Evolutionary conservation across 352 stramenopile genomes (phyloP), one percentile per base, ranked within the genome.

Genomic region (Globisporangium parvum): DNA sequence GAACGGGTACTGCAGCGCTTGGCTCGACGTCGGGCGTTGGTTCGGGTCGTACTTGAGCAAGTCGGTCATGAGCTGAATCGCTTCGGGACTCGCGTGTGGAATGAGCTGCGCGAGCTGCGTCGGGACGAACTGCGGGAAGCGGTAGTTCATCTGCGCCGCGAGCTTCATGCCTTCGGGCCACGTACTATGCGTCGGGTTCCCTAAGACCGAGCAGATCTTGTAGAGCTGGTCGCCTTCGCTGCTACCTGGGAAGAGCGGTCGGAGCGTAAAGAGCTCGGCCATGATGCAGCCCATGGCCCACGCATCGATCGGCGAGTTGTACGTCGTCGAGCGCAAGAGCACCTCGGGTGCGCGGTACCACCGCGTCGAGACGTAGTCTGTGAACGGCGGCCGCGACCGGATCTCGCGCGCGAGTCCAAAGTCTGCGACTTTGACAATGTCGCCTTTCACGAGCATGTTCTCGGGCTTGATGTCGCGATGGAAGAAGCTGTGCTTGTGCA

Each of bases 311-410:
- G 96, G 91, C 9, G 82, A 96, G 58, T 98, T 98, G 74, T 99
- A 99, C 20, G 80, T 88, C 21, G 80, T 92, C 33, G 87, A 97
- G 12, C 90, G 80, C 26, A 99, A 70, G 40, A 99, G 69, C 2
- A 99, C 87, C 68, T 99, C 98, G 2, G 97, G 97, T 24, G 96
- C 96, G 51, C 97, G 85, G 76, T 99, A 99, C 97, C 97, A 99
- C 42, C 96, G 70, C 5, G 97, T 99, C 0, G 88, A 98, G 18
- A 99, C 96, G 71, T 99, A 99, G 56, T 98, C 94, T 12, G 97
- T 99, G 65, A 98, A 98, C 0, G 89, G 88, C 9, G 86, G 91
- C 9, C 87, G 71, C 12, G 87, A 96, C 18, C 80, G 73, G 55
- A 98, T 98, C 67, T 97, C 84, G 33, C 95, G 77, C 18, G 96